These are phyloP conservation scores for Eucalyptus brandiana DNA, from an alignment of 345 rosid species.

Conservation along the genomic window DNA sequence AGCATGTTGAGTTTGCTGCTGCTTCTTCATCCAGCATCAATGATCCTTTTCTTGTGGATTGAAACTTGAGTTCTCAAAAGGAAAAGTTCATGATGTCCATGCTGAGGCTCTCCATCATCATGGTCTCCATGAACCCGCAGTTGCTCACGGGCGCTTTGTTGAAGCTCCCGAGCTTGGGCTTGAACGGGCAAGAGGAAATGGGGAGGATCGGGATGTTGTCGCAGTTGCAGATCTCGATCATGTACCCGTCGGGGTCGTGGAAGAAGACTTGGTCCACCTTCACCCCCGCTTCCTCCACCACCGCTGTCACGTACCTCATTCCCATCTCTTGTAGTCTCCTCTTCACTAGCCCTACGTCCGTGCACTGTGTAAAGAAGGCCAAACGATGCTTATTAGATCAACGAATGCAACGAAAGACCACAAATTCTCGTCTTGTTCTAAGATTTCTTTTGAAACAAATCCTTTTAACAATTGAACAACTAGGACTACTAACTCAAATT, in stretches of 20 bases:
- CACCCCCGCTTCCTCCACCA: conserved; percentile 22
- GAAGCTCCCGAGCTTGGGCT: not conserved
- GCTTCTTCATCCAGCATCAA: not conserved
- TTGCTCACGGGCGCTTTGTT: not conserved
- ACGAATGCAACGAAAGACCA: not conserved
- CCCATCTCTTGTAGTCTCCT: conserved; percentile 16
- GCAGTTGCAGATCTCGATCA: conserved; percentile 32
- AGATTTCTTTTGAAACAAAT: not conserved
- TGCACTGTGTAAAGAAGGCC: conserved; percentile 1
- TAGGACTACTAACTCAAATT: not conserved
- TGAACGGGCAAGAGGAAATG: not conserved
- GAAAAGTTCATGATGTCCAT: conserved; percentile 7
- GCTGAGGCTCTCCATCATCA: conserved; percentile 11
- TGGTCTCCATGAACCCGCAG: conserved; percentile 4
- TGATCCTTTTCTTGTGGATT: not conserved
- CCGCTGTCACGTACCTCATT: conserved; percentile 7
- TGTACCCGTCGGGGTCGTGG: conserved; percentile 34
- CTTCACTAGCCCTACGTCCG: conserved; percentile 24
- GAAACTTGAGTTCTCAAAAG: not conserved
- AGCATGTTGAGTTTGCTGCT: not conserved
- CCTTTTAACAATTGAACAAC: not conserved
- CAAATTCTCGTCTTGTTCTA: not conserved
- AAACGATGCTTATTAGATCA: not conserved
- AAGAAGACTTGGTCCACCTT: conserved; percentile 27
- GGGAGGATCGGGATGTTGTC: conserved; percentile 24